Evolutionary conservation across 1,139 yeast species (phyloP), one percentile per base, ranked within the genome.

Genomic region (Scheffersomyces quercinus): DNA sequence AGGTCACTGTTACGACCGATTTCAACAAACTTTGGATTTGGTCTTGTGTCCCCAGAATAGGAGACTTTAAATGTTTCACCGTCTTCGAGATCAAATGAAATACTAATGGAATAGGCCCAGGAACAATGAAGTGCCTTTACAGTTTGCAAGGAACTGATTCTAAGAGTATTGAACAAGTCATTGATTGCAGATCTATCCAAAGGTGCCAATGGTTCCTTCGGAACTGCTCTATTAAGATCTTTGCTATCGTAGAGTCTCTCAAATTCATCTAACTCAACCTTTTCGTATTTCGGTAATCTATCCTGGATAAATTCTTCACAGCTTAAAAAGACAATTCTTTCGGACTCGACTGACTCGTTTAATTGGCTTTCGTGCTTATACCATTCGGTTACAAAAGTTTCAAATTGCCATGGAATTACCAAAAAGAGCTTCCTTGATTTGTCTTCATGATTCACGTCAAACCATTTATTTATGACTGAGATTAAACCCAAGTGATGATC

Each of bases 31-130:
- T 62, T 67, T 4, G 71, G 60, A 50, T 83, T 85, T 1, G 99
- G 99, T 55, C 98, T 79, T 0, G 98, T 89, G 59, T 93, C 99
- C 8, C 99, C 99, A 1, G 97, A 89, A 60, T 88, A 95, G 0
- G 97, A 85, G 1, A 91, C 73, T 52, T 80, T 85, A 68, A 90
- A 88, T 0, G 62, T 52, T 26, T 58, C 60, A 5, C 36, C 41
- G 3, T 35, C 20, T 3, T 63, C 60, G 10, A 49, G 31, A 15
- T 62, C 59, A 50, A 85, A 83, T 0, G 74, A 65, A 11, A 91
- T 68, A 1, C 85, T 66, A 16, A 82, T 83, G 6, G 91, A 85
- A 60, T 91, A 93, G 0, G 98, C 80, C 81, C 85, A 83, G 20
- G 81, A 81, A 60, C 98, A 91, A 61, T 93, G 99, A 31, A 77